These are phyloP conservation scores for Thalassiosira oceanica DNA, from an alignment of 352 stramenopile species.

Conservation along the genomic window DNA sequence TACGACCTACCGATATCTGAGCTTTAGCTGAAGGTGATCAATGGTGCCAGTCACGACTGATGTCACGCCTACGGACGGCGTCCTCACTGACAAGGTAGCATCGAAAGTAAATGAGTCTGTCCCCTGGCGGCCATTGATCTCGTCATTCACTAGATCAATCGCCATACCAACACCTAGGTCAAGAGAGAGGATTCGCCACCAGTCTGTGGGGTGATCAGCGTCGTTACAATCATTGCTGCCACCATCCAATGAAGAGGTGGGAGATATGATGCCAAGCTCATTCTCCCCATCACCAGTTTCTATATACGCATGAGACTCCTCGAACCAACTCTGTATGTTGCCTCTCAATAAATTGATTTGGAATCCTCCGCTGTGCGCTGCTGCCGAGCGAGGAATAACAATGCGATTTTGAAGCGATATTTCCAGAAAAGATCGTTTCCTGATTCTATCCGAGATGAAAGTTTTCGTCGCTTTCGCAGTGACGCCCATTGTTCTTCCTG, in stretches of 20 bases:
- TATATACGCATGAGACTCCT: slow-evolving; percentile 29
- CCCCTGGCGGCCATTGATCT: neutral
- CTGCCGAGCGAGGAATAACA: slow-evolving; percentile 50
- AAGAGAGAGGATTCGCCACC: slow-evolving; percentile 59
- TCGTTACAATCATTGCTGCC: neutral
- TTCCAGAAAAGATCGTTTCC: slow-evolving; percentile 65
- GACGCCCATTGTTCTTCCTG: slow-evolving; percentile 71
- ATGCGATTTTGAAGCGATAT: slow-evolving; percentile 54
- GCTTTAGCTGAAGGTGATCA: too few species aligned
- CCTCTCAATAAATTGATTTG: slow-evolving; percentile 51
- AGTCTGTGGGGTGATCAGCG: slow-evolving; percentile 27
- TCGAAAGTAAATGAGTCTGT: slow-evolving; percentile 28
- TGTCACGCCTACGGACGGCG: slow-evolving; percentile 43
- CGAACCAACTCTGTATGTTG: slow-evolving; percentile 66
- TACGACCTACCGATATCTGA: too few species aligned
- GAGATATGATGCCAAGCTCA: neutral
- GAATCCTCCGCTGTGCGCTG: slow-evolving; percentile 21
- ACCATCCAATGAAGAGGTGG: slow-evolving; percentile 1
- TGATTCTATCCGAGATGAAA: slow-evolving; percentile 68
- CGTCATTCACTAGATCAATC: slow-evolving; percentile 11
- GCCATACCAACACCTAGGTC: slow-evolving; percentile 23
- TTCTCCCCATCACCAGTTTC: neutral
- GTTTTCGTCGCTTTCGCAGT: slow-evolving; percentile 69
- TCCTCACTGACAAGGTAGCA: slow-evolving; percentile 43
- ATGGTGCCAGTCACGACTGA: too few species aligned